These are phyloP conservation scores for Kodamaea leandrae DNA, from an alignment of 805 yeast genomes.

Conservation along the genomic window DNA sequence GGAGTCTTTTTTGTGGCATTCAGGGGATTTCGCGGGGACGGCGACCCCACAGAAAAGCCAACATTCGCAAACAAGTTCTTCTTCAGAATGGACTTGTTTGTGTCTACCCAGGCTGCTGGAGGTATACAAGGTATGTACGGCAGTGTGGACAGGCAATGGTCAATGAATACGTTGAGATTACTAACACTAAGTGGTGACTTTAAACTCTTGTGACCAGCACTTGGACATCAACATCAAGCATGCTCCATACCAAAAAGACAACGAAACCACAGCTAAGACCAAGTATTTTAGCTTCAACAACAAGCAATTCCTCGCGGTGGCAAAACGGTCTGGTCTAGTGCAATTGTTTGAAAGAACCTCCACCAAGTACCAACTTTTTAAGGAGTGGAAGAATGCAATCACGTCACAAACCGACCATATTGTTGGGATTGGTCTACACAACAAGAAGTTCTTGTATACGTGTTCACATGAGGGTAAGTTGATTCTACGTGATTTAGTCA, in stretches of 20 bases:
- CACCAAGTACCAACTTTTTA: slow-evolving; percentile 21
- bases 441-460: slow-evolving; percentile 29
- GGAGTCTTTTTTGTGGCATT: neutral
- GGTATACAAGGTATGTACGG: slow-evolving; percentile 18
- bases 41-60: neutral
- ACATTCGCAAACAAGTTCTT: neutral
- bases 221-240: slow-evolving; percentile 6
- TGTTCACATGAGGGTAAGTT: slow-evolving; percentile 35
- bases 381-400: slow-evolving; percentile 35
- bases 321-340: slow-evolving; percentile 26
- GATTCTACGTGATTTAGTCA: slow-evolving; percentile 33
- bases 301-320: slow-evolving; percentile 23
- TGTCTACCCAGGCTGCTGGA: slow-evolving; percentile 15
- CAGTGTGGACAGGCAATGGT: neutral
- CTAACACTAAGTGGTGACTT: slow-evolving; percentile 6
- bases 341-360: slow-evolving; percentile 25
- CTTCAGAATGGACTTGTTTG: slow-evolving; percentile 14
- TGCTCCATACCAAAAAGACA: slow-evolving; percentile 3
- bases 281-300: slow-evolving; percentile 19
- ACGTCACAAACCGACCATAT: slow-evolving; percentile 23
- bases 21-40: neutral
- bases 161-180: neutral
- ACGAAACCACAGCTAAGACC: slow-evolving; percentile 15
- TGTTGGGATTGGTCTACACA: slow-evolving; percentile 24
- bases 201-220: slow-evolving; percentile 6